A percentile compares a stretch with the other conserved stretches of the same genome.
Conservation (phyloP, 805 yeast species). For the Wickerhamiella bombiphila region DNA sequence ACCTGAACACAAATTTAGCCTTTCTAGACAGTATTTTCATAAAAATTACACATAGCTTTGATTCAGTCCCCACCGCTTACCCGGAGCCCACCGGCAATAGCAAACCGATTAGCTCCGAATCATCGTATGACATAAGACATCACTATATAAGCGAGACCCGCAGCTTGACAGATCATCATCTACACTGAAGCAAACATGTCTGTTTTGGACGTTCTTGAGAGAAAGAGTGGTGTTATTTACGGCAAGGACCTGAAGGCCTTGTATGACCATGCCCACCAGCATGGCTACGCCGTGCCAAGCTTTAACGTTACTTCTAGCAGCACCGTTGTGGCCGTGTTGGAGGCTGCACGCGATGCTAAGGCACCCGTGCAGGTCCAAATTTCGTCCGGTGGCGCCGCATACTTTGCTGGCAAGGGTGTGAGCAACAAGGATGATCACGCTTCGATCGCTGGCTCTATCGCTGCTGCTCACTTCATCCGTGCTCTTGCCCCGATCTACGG, state of each 20-base stretch:
- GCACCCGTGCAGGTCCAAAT: slow-evolving; percentile 94
- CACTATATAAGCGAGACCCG: too few species aligned
- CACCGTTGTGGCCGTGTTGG: slow-evolving; percentile 90
- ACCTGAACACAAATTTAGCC: too few species aligned
- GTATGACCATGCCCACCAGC: slow-evolving; percentile 82
- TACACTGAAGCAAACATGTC: slow-evolving; percentile 15
- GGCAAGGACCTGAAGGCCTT: slow-evolving; percentile 80
- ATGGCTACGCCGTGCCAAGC: slow-evolving; percentile 96
- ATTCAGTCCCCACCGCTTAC: too few species aligned
- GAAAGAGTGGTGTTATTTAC: slow-evolving; percentile 96
- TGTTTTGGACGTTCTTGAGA: slow-evolving; percentile 57
- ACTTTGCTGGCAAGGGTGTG: slow-evolving; percentile 99
- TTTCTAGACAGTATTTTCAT: too few species aligned
- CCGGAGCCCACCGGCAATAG: too few species aligned
- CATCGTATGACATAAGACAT: too few species aligned
- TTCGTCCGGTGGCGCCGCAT: slow-evolving; percentile 99
- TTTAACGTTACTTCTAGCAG: slow-evolving; percentile 97
- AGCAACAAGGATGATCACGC: slow-evolving; percentile 86
- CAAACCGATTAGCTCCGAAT: too few species aligned
- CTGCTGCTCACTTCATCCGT: slow-evolving; percentile 97
- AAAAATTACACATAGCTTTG: too few species aligned
- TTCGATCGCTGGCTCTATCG: slow-evolving; percentile 84
- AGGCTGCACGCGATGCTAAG: slow-evolving; percentile 89
- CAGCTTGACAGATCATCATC: too few species aligned
- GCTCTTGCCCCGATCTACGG: slow-evolving; percentile 93